A percentile compares a stretch with the other conserved stretches of the same genome.
Evolutionary conservation across 805 yeast genomes (phyloP).

Genomic region (Saturnispora sekii): DNA sequence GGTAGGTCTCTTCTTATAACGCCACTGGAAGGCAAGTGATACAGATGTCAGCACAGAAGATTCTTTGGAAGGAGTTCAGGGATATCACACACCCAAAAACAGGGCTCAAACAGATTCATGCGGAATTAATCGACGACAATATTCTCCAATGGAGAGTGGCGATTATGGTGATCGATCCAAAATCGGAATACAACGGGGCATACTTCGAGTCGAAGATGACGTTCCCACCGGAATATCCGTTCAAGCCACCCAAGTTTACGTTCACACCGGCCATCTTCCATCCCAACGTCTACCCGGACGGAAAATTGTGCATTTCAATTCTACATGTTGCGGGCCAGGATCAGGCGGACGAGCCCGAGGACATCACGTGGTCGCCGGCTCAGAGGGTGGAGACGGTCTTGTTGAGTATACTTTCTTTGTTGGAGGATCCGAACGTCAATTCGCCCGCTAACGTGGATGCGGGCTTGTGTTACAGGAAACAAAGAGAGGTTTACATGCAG

Average conservation of each 20-base stretch:
- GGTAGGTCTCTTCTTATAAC: not conserved
- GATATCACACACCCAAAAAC: constrained; percentile 90
- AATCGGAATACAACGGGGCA: constrained; percentile 89
- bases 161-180: constrained; percentile 83
- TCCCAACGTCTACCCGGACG: constrained; percentile 93
- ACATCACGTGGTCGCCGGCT: constrained; percentile 92
- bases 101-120: constrained; percentile 32
- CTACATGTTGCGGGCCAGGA: constrained; percentile 81
- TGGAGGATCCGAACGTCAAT: constrained; percentile 89
- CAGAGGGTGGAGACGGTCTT: constrained; percentile 92
- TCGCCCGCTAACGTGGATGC: constrained; percentile 98
- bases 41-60: constrained; percentile 42
- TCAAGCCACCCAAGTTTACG: constrained; percentile 84
- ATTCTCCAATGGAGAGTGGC: constrained; percentile 74
- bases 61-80: constrained; percentile 84
- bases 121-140: constrained; percentile 40
- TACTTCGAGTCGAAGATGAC: constrained; percentile 89
- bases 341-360: constrained; percentile 86
- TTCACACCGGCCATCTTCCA: constrained; percentile 94
- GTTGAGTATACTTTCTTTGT: constrained; percentile 77
- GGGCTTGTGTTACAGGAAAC: constrained; percentile 83
- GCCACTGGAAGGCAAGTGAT: not conserved
- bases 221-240: constrained; percentile 89
- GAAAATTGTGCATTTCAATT: constrained; percentile 87
- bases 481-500: constrained; percentile 68